Conservation (phyloP, 2,329 filamentous ascomycete genomes). For the Arthrobotrys musiformis region DNA sequence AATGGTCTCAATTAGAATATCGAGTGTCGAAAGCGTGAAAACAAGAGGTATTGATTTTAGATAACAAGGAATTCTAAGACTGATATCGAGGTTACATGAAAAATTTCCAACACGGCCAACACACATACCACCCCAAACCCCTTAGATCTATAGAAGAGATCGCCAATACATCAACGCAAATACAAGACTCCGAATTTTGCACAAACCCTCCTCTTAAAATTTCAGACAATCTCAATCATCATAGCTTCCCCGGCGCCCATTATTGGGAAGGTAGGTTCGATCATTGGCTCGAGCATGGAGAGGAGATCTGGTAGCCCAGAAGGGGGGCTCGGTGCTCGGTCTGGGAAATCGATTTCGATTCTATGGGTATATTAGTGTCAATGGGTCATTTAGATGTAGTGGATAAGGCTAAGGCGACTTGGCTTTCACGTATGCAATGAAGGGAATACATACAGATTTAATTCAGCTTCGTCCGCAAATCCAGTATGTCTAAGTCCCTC, state of each 20-base stretch:
- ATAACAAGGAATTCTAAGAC: no score
- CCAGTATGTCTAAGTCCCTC: constrained; percentile 6
- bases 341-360: constrained; percentile 19
- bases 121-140: neutral
- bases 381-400: neutral
- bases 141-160: neutral
- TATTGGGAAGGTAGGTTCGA: constrained; percentile 32
- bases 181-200: no score
- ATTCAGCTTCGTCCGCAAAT: neutral
- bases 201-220: neutral
- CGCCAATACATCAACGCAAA: no score
- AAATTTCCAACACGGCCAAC: constrained; percentile 3
- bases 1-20: no score
- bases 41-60: no score
- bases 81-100: neutral
- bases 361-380: neutral
- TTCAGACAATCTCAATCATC: constrained; percentile 43
- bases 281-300: constrained; percentile 37
- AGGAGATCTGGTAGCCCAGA: constrained; percentile 28
- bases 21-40: no score
- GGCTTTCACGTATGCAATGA: no score
- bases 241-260: constrained; percentile 26
- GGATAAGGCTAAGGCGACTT: neutral
- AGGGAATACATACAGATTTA: constrained; percentile 25
- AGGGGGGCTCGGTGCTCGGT: neutral